phyloP scores from a whole-genome alignment of 2,329 filamentous ascomycete genomes.

The Xylaria sp. region DNA sequence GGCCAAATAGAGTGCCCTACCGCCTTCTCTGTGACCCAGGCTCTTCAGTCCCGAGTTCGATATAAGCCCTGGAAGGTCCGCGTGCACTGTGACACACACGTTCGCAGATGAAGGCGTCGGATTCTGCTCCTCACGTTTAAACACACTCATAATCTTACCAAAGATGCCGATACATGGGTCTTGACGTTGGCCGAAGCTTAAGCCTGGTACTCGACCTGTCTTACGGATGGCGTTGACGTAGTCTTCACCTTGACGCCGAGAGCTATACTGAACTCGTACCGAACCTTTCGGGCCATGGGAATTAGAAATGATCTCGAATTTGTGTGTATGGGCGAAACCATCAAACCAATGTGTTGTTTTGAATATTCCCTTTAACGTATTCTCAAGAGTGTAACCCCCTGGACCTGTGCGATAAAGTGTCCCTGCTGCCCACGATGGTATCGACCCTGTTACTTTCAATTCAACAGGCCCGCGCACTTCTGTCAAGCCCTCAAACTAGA shows the following conservation, averaged over 20 bases:
- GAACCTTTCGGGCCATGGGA: constrained; percentile 37
- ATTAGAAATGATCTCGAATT: constrained; percentile 71
- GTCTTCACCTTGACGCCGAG: constrained; percentile 72
- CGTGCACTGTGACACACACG: constrained; percentile 72
- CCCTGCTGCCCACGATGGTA: constrained; percentile 77
- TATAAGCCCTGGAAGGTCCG: constrained; percentile 69
- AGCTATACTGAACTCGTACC: constrained; percentile 73
- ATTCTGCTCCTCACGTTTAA: constrained; percentile 50
- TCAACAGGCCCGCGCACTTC: constrained; percentile 73
- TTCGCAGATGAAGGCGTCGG: constrained; percentile 59
- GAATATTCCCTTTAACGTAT: constrained; percentile 67
- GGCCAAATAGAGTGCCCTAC: constrained; percentile 61
- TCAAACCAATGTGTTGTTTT: constrained; percentile 83
- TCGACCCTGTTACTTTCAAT: constrained; percentile 70
- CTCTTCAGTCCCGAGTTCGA: constrained; percentile 30
- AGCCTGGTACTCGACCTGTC: constrained; percentile 64
- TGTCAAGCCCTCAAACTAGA: constrained; percentile 73
- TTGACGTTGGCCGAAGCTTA: constrained; percentile 75
- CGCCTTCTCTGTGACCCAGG: constrained; percentile 53
- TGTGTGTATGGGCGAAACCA: constrained; percentile 75
- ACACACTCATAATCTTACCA: constrained; percentile 74
- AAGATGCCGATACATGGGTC: constrained; percentile 82
- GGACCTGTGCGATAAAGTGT: constrained; percentile 80
- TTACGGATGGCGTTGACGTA: constrained; percentile 69
- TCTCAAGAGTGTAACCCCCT: constrained; percentile 70